These are phyloP conservation scores for Solanum habrochaites DNA, from an alignment of 257 asterid species.

Conservation along the genomic window DNA sequence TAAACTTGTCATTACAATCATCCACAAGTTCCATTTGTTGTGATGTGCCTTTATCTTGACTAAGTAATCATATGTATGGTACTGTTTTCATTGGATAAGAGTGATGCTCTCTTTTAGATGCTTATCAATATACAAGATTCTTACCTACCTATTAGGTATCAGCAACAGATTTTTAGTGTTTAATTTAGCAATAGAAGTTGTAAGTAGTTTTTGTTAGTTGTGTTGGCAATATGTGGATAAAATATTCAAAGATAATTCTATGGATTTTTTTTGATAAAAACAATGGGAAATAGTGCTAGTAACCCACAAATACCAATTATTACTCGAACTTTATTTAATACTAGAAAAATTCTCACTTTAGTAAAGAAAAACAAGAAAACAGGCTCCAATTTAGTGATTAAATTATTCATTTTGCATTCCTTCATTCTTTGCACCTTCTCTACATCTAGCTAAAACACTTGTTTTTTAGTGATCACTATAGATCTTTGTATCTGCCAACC, in stretches of 20 bases:
- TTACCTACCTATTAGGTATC: not conserved
- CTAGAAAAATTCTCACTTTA: not conserved
- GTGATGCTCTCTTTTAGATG: not conserved
- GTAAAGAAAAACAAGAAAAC: not conserved
- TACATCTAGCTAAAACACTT: not conserved
- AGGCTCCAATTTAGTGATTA: not conserved
- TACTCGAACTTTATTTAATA: not conserved
- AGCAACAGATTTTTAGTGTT: not conserved
- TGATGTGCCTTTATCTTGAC: not conserved
- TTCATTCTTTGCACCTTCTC: not conserved
- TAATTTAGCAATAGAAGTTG: not conserved
- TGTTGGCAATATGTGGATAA: too few species aligned
- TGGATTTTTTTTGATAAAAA: too few species aligned
- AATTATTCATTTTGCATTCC: not conserved
- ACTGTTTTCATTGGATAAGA: not conserved
- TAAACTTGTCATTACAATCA: not conserved
- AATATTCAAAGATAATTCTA: too few species aligned
- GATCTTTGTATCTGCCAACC: not conserved
- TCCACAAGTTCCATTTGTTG: not conserved
- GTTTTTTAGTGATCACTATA: not conserved
- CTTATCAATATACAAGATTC: not conserved
- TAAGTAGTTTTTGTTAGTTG: not conserved
- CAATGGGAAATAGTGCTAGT: not conserved
- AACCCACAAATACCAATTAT: not conserved
- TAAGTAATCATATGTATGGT: not conserved